Base-by-base conservation (phyloP, 1,284 basidiomycete species). In the Tylopilus sp. region DNA sequence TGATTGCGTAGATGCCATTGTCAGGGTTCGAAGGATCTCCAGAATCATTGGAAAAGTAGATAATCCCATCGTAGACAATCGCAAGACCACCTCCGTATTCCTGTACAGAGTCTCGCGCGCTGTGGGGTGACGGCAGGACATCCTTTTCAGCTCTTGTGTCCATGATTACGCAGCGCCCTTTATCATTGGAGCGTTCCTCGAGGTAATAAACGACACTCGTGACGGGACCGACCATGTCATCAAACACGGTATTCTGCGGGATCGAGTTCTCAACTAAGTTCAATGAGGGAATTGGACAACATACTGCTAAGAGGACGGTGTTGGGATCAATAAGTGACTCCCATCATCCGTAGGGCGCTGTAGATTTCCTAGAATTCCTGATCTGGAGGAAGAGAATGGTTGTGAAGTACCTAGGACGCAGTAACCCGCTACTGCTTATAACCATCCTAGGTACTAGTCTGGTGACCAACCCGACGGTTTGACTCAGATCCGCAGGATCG, bases 301-400 rank as follows among this genome's bases (percentile, higher is more conserved):
- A 13, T 36, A 61, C 61, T 36, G 26, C 41, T 17, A 44, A 58
- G 41, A 44, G 13, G 15, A 76, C 60, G 13, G 64, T 66, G 22
- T 70, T 67, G 1, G 70, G 47, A 22, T 63, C 66, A 33, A 76
- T 71, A 5, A 69, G 70, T 1, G 73, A 74, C 1, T 46, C 53
- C 74, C 74, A 75, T 33, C 61, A 70, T 15, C 75, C 74, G 48
- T 70, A 76, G 0, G 69, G 70, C 20, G 71, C 72, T 20, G 17
- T 29, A n/a, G n/a, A n/a, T n/a, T n/a, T n/a, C n/a, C n/a, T n/a
- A n/a, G n/a, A n/a, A n/a, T n/a, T n/a, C n/a, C n/a, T n/a, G n/a
- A n/a, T n/a, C n/a, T n/a, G n/a, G n/a, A n/a, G n/a, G n/a, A n/a
- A n/a, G n/a, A n/a, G n/a, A n/a, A n/a, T n/a, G n/a, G n/a, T n/a